Evolutionary conservation across 768 basidiomycete genomes (phyloP).

Genomic region (Tricholoma matsutake): DNA sequence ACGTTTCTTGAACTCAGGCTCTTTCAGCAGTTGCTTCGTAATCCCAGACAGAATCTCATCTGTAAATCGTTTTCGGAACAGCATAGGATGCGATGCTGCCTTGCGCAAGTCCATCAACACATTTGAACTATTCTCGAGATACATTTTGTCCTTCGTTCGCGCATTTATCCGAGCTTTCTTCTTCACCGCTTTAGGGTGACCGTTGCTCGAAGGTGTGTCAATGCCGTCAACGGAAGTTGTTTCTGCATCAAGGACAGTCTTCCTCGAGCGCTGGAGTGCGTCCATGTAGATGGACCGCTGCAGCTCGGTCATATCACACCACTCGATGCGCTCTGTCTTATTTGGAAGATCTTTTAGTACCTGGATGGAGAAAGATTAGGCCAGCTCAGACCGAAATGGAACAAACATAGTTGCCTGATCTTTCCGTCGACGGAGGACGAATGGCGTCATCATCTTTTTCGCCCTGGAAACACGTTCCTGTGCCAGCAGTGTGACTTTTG

Average conservation of each 20-base stretch:
- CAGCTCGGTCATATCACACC: conserved; percentile 87
- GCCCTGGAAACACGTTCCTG: conserved; percentile 92
- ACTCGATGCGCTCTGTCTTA: conserved; percentile 91
- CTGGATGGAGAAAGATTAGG: conserved; percentile 31
- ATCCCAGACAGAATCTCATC: conserved; percentile 73
- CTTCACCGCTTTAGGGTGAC: conserved; percentile 28
- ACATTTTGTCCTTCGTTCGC: conserved; percentile 59
- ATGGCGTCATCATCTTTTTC: conserved; percentile 99
- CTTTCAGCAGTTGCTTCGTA: conserved; percentile 81
- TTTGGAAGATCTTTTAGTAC: conserved; percentile 91
- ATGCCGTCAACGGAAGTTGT: conserved; percentile 20
- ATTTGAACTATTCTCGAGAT: conserved; percentile 82
- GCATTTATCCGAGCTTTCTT: conserved; percentile 45
- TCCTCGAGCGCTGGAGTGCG: conserved; percentile 79
- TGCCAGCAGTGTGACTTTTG: conserved; percentile 82
- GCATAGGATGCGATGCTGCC: conserved; percentile 94
- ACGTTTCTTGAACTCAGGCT: conserved; percentile 86
- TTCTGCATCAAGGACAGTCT: conserved; percentile 62
- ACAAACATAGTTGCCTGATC: conserved; percentile 58
- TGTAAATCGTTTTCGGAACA: conserved; percentile 84
- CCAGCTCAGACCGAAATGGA: neutral
- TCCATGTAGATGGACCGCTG: conserved; percentile 86
- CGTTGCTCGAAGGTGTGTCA: conserved; percentile 23
- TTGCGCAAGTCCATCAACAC: conserved; percentile 98
- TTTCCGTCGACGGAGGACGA: conserved; percentile 94